Percentiles rank a stretch among this genome's conserved stretches.
Evolutionary conservation across 352 stramenopile species (phyloP).

Genomic region (Thalassiosira gravida): DNA sequence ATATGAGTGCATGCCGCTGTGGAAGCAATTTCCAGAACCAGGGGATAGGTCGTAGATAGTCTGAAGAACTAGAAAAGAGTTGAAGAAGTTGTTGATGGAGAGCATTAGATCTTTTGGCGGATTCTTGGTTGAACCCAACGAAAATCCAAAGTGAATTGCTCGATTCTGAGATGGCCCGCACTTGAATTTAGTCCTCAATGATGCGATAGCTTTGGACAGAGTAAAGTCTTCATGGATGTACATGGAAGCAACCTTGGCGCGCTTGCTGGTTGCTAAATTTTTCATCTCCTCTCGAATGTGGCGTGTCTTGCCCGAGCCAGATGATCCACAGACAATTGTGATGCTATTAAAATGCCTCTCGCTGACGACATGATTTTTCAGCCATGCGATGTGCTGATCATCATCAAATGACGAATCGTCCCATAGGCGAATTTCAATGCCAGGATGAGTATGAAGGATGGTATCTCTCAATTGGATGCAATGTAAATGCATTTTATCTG

Average conservation of each 20-base stretch:
- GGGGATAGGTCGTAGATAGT: conserved; percentile 32
- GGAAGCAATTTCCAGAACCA: conserved; percentile 28
- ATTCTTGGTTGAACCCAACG: neutral
- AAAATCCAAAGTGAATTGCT: conserved; percentile 44
- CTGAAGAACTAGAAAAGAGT: conserved; percentile 41
- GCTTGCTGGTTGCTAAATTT: conserved; percentile 11
- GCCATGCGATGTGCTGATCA: neutral
- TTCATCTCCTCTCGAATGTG: conserved; percentile 41
- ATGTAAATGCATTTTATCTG: conserved; percentile 44
- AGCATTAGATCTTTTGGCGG: conserved; percentile 29
- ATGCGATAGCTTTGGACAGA: conserved; percentile 30
- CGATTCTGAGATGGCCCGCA: conserved; percentile 1
- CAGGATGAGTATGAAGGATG: conserved; percentile 41
- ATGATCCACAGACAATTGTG: conserved; percentile 27
- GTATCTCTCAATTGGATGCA: conserved; percentile 46
- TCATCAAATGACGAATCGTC: conserved; percentile 31
- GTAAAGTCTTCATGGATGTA: conserved; percentile 58
- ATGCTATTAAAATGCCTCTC: conserved; percentile 28
- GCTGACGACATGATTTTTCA: conserved; percentile 16
- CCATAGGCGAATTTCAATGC: conserved; percentile 38
- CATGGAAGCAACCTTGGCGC: conserved; percentile 18
- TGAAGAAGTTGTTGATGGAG: conserved; percentile 53
- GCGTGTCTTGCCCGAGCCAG: conserved; percentile 47
- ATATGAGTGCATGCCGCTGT: conserved; percentile 38
- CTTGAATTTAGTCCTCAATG: conserved; percentile 31